phyloP scores from a whole-genome alignment of 192 early-diverging fungal genomes.

The Gaertneriomyces sp. region DNA sequence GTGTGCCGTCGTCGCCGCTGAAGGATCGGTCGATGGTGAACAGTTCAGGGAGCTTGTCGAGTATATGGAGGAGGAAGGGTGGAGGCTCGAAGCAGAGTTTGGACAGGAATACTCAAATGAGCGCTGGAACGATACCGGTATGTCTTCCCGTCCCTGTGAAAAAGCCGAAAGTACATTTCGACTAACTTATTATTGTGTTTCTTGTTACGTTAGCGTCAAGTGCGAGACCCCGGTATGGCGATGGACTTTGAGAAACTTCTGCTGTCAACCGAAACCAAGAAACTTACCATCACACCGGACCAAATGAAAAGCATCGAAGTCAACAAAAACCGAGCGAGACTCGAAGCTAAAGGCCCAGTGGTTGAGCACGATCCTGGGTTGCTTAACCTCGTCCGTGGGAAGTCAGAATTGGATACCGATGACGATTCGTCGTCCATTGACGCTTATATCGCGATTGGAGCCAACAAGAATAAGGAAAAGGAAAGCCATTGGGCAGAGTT shows the following conservation, averaged over 20 bases:
- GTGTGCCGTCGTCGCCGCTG: no score
- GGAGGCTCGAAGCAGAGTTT: no score
- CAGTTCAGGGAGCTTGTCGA: no score
- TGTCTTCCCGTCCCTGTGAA: no score
- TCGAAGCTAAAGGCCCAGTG: slow-evolving; percentile 18
- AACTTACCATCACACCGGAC: slow-evolving; percentile 28
- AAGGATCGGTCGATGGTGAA: no score
- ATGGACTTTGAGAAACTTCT: slow-evolving; percentile 22
- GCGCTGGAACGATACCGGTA: no score
- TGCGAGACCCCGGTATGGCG: slow-evolving; percentile 8
- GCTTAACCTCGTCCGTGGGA: not conserved
- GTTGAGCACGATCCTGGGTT: slow-evolving; percentile 1
- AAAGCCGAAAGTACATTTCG: no score
- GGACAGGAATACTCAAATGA: no score
- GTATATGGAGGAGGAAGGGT: no score
- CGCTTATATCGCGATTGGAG: no score
- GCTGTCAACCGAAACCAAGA: slow-evolving; percentile 23
- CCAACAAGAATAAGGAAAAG: not conserved
- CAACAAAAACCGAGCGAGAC: not conserved
- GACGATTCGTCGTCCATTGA: not conserved
- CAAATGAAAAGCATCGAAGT: slow-evolving; percentile 26
- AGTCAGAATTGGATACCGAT: not conserved
- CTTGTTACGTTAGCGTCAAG: no score
- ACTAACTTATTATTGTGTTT: no score
- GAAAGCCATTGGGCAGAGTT: slow-evolving; percentile 8